Conservation (phyloP, 164 flowering plant species). For the Macadamia tetraphylla region DNA sequence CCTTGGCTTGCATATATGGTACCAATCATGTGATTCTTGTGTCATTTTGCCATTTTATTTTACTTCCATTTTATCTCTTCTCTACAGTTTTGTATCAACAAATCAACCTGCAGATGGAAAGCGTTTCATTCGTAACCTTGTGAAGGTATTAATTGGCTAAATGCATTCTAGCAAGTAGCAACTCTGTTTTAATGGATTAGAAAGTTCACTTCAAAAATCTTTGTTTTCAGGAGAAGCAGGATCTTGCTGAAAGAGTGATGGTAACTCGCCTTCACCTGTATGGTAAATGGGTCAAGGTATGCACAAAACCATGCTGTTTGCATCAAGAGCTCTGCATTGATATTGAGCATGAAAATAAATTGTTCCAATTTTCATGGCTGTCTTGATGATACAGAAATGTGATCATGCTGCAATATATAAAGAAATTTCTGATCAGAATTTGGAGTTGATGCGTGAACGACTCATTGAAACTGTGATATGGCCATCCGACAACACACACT, state of each 20-base stretch:
- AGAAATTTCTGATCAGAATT: conserved; percentile 75
- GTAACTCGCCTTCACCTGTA: conserved; percentile 88
- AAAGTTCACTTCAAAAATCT: neutral
- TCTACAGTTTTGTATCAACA: conserved; percentile 50
- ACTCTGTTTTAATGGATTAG: neutral
- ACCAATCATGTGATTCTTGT: neutral
- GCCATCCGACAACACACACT: conserved; percentile 39
- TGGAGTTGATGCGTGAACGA: conserved; percentile 94
- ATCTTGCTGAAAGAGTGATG: conserved; percentile 96
- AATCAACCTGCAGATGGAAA: conserved; percentile 85
- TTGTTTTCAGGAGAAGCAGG: conserved; percentile 62
- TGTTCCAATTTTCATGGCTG: conserved; percentile 2
- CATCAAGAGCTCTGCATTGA: neutral
- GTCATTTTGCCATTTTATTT: neutral
- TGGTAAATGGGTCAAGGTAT: conserved; percentile 90
- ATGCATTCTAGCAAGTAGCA: neutral
- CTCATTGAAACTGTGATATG: conserved; percentile 53
- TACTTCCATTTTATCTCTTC: neutral
- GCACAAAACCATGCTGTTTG: neutral
- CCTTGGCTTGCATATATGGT: neutral
- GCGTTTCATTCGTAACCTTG: conserved; percentile 68
- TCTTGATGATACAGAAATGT: conserved; percentile 26
- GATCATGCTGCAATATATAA: conserved; percentile 34
- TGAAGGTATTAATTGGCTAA: conserved; percentile 47
- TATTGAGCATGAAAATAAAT: neutral